phyloP scores from a whole-genome alignment of 1,139 yeast species.

The Zygoascus meyerae region DNA sequence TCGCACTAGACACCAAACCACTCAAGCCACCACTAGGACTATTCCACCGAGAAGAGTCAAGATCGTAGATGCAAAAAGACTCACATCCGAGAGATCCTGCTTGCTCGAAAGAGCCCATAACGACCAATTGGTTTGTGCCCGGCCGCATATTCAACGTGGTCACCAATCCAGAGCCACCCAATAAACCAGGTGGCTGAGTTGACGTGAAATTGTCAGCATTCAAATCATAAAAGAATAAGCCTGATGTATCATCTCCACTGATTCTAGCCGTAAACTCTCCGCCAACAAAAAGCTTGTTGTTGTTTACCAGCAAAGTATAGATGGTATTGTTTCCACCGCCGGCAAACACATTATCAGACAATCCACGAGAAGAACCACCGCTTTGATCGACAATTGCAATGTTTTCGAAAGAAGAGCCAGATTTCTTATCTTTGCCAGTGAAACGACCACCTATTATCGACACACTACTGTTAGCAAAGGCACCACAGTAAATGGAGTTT shows the following conservation, averaged over 20 bases:
- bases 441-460: constrained; percentile 56
- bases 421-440: constrained; percentile 21
- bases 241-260: constrained; percentile 29
- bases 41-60: constrained; percentile 51
- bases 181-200: constrained; percentile 43
- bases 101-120: constrained; percentile 68
- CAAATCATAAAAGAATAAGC: constrained; percentile 51
- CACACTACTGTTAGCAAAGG: constrained; percentile 44
- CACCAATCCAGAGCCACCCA: constrained; percentile 35
- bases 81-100: constrained; percentile 59
- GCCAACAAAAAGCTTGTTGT: constrained; percentile 45
- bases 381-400: constrained; percentile 35
- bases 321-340: constrained; percentile 38
- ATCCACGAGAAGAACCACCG: constrained; percentile 2
- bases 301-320: constrained; percentile 40
- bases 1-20: constrained; percentile 54
- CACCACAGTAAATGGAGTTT: constrained; percentile 30
- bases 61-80: constrained; percentile 63
- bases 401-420: constrained; percentile 31
- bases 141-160: constrained; percentile 52
- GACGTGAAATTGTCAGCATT: constrained; percentile 36
- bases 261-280: constrained; percentile 44
- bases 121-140: constrained; percentile 43
- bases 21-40: constrained; percentile 42
- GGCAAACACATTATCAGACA: constrained; percentile 26